Conservation (phyloP, 2,329 filamentous ascomycete species). For the Periconia sp. region DNA sequence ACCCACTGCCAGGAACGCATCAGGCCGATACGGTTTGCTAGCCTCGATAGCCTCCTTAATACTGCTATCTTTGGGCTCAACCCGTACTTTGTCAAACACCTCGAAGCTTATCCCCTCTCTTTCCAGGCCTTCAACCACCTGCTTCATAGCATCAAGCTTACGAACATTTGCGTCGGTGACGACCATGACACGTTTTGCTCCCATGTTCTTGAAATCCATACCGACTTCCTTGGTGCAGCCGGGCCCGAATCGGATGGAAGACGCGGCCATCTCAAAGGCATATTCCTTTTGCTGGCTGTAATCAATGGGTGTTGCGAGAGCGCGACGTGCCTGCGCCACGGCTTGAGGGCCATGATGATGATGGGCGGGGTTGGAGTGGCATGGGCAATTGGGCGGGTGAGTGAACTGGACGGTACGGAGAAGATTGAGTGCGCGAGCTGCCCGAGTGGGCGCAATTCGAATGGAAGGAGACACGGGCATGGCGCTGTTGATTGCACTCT, state of each 20-base stretch:
- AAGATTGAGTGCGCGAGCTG: constrained; percentile 67
- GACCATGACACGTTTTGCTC: constrained; percentile 82
- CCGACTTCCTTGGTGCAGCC: constrained; percentile 94
- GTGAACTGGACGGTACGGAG: constrained; percentile 89
- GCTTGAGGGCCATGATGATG: constrained; percentile 58
- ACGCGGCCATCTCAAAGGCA: constrained; percentile 98
- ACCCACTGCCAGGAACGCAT: constrained; percentile 89
- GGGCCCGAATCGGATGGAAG: constrained; percentile 89
- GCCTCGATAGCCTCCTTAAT: constrained; percentile 89
- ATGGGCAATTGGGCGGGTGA: constrained; percentile 90
- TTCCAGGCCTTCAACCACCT: constrained; percentile 78
- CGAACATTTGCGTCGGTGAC: constrained; percentile 85
- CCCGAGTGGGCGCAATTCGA: constrained; percentile 46
- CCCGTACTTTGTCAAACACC: constrained; percentile 76
- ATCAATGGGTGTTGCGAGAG: constrained; percentile 77
- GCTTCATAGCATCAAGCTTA: constrained; percentile 84
- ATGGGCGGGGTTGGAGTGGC: constrained; percentile 84
- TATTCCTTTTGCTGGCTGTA: constrained; percentile 82
- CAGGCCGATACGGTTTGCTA: constrained; percentile 75
- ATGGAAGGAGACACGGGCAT: constrained; percentile 28
- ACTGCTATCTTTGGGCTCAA: constrained; percentile 94
- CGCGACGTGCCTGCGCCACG: constrained; percentile 56
- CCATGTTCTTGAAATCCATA: constrained; percentile 95
- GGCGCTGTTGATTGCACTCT: not conserved
- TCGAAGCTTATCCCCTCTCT: constrained; percentile 77